These are phyloP conservation scores for Ensete ventricosum DNA, from an alignment of 176 grass and related monocot genomes.

Conservation along the genomic window DNA sequence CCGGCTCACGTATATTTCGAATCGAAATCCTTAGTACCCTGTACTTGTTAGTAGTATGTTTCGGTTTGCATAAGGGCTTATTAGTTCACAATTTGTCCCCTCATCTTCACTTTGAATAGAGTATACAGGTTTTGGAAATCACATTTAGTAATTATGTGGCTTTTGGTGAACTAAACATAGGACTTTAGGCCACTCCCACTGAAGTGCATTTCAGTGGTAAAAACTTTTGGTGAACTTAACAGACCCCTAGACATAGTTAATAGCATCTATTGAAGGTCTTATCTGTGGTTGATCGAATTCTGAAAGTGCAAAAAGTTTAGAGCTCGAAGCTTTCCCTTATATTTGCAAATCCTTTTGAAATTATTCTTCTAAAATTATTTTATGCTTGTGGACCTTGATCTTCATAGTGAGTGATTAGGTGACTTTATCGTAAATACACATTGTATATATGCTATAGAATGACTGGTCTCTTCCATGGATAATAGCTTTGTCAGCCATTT, in stretches of 20 bases:
- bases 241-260: not conserved
- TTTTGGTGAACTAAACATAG: not conserved
- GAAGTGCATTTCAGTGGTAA: not conserved
- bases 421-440: not conserved
- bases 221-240: not conserved
- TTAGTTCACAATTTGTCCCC: not conserved
- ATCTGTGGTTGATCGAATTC: not conserved
- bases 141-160: not conserved
- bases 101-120: not conserved
- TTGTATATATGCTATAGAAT: not conserved
- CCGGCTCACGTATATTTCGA: no score
- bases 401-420: not conserved
- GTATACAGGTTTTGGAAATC: not conserved
- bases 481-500: not conserved
- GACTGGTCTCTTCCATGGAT: not conserved
- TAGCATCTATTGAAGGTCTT: not conserved
- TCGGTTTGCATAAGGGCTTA: not conserved
- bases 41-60: not conserved
- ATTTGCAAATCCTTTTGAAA: no score
- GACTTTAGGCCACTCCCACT: not conserved
- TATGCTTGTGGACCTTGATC: not conserved
- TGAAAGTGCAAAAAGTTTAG: not conserved
- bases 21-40: not conserved
- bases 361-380: no score
- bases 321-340: not conserved